phyloP scores from a whole-genome alignment of 495 filamentous ascomycete species.

The Recurvomyces mirabilis region DNA sequence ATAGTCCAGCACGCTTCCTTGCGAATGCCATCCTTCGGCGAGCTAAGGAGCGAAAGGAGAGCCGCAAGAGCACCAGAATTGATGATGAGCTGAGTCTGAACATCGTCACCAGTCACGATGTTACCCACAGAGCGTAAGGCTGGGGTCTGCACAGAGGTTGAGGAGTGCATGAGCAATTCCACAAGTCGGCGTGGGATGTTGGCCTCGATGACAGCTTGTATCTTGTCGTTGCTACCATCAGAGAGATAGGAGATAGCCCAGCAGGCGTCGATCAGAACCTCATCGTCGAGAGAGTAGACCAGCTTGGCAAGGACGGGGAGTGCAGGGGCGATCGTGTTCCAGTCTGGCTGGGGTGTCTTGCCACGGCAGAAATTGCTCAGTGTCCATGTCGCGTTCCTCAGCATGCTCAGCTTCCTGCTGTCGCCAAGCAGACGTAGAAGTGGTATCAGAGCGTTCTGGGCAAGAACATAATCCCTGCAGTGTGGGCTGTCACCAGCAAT shows the following conservation, averaged over 20 bases:
- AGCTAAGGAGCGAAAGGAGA: constrained; percentile 82
- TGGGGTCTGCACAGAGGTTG: constrained; percentile 95
- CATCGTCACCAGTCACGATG: constrained; percentile 97
- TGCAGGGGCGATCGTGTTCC: constrained; percentile 89
- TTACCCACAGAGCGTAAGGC: constrained; percentile 96
- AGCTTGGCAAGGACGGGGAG: constrained; percentile 95
- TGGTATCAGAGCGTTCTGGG: constrained; percentile 79
- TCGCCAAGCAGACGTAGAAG: constrained; percentile 83
- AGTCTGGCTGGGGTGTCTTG: constrained; percentile 98
- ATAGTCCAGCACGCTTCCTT: constrained; percentile 99
- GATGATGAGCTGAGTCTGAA: constrained; percentile 98
- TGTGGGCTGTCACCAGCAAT: constrained; percentile 97
- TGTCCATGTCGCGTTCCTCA: constrained; percentile 97
- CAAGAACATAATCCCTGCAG: constrained; percentile 91
- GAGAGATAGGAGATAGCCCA: constrained; percentile 99
- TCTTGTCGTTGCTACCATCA: constrained; percentile 99
- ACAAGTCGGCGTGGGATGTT: constrained; percentile 95
- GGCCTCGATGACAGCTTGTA: constrained; percentile 97
- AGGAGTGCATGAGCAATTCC: constrained; percentile 97
- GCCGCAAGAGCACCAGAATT: constrained; percentile 92
- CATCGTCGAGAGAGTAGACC: constrained; percentile 95
- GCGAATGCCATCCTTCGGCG: constrained; percentile 95
- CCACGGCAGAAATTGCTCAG: constrained; percentile 99
- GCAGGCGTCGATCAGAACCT: constrained; percentile 97
- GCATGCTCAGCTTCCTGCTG: constrained; percentile 98